Conservation (phyloP, 78 protist species). For the Dictyostelium purpureum region DNA sequence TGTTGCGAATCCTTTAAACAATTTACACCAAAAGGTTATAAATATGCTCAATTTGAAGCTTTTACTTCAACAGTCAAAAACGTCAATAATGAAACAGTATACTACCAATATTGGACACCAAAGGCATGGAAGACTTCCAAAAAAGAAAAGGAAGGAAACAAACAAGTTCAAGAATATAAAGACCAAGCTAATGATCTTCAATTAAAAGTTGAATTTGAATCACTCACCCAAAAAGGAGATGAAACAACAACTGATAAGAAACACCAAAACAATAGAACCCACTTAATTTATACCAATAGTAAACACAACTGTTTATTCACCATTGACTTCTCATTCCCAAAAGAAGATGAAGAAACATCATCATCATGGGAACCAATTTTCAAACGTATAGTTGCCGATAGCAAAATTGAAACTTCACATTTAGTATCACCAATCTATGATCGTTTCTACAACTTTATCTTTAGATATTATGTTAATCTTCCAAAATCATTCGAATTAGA, state of each 20-base stretch:
- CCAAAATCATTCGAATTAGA: slow-evolving; percentile 5
- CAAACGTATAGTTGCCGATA: neutral
- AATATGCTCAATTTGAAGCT: neutral
- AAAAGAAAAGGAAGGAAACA: neutral
- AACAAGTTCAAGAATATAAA: slow-evolving; percentile 1
- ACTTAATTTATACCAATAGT: neutral
- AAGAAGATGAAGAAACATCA: neutral
- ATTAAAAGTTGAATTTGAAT: neutral
- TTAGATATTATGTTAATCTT: neutral
- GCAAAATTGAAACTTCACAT: neutral
- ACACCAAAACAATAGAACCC: neutral
- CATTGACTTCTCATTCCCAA: neutral
- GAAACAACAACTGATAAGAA: neutral
- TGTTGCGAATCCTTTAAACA: neutral
- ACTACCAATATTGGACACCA: slow-evolving; percentile 27
- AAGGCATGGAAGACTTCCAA: neutral
- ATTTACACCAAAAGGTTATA: slow-evolving; percentile 9
- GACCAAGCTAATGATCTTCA: neutral
- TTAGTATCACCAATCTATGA: neutral
- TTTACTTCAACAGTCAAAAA: neutral
- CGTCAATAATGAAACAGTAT: neutral
- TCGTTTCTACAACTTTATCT: slow-evolving; percentile 3
- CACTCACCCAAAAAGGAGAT: neutral
- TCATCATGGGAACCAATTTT: neutral
- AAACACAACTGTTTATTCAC: neutral